These are phyloP conservation scores for Hippophae rhamnoides DNA, from an alignment of 306 rosid species.

Conservation along the genomic window DNA sequence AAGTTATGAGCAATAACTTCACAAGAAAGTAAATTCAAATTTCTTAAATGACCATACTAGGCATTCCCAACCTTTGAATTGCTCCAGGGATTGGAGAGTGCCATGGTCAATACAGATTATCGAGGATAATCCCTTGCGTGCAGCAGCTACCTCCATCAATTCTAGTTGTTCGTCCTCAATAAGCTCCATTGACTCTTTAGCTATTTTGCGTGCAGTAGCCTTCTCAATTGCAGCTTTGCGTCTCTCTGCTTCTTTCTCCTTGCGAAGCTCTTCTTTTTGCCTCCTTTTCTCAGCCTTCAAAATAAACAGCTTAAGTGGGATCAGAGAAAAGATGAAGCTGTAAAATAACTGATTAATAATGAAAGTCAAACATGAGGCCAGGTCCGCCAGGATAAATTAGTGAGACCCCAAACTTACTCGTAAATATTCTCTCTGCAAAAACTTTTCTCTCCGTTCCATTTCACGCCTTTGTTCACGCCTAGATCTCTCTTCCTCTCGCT, in stretches of 20 bases:
- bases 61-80: constrained; percentile 55
- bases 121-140: constrained; percentile 77
- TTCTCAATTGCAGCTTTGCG: constrained; percentile 94
- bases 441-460: constrained; percentile 80
- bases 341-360: constrained; percentile 9
- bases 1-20: background rate
- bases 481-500: constrained; percentile 76
- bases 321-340: background rate
- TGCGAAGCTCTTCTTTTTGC: constrained; percentile 86
- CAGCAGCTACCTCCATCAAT: constrained; percentile 91
- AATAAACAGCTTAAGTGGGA: constrained; percentile 9
- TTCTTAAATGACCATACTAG: background rate
- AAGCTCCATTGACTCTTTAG: constrained; percentile 98
- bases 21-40: background rate
- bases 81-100: constrained; percentile 79
- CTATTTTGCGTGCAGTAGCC: constrained; percentile 88
- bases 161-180: constrained; percentile 97
- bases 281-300: constrained; percentile 75
- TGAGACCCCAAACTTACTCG: constrained; percentile 45
- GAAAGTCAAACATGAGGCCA: constrained; percentile 12
- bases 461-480: constrained; percentile 88
- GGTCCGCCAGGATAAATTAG: background rate
- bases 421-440: constrained; percentile 61
- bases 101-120: constrained; percentile 75
- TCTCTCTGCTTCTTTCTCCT: constrained; percentile 80